phyloP scores from a whole-genome alignment of 805 yeast genomes.

The Wickerhamomyces chambardii region DNA sequence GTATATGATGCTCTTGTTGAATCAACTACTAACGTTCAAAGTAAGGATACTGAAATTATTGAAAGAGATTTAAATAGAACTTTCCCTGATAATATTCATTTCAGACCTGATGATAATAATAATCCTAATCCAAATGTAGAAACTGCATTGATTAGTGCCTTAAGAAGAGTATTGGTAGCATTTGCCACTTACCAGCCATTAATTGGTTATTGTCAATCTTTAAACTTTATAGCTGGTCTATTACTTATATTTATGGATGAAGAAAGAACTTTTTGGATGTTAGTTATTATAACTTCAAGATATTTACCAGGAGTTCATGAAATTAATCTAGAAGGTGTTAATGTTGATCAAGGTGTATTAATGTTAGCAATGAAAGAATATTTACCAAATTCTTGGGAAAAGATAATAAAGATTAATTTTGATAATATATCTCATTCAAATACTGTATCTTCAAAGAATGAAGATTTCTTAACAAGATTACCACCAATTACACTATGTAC shows the following conservation, averaged over 20 bases:
- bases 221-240: slow-evolving; percentile 87
- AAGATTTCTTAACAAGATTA: slow-evolving; percentile 55
- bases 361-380: slow-evolving; percentile 82
- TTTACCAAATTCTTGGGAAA: slow-evolving; percentile 73
- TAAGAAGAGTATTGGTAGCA: slow-evolving; percentile 75
- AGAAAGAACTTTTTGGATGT: slow-evolving; percentile 92
- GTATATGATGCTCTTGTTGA: slow-evolving; percentile 62
- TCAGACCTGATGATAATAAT: slow-evolving; percentile 34
- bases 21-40: slow-evolving; percentile 43
- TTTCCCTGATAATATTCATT: slow-evolving; percentile 87
- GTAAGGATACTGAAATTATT: slow-evolving; percentile 81
- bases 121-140: slow-evolving; percentile 26
- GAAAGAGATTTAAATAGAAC: slow-evolving; percentile 92
- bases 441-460: slow-evolving; percentile 10
- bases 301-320: slow-evolving; percentile 91
- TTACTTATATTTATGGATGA: slow-evolving; percentile 80
- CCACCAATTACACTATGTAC: slow-evolving; percentile 93
- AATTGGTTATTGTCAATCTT: slow-evolving; percentile 93
- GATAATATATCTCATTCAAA: slow-evolving; percentile 30
- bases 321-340: slow-evolving; percentile 85
- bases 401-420: slow-evolving; percentile 25
- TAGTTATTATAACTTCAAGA: slow-evolving; percentile 78
- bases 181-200: slow-evolving; percentile 82
- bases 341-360: slow-evolving; percentile 88
- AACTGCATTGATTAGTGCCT: slow-evolving; percentile 54